A percentile compares a stretch with the other conserved stretches of the same genome.
Evolutionary conservation across 306 rosid species (phyloP).

Genomic region (Aeschynomene evenia): DNA sequence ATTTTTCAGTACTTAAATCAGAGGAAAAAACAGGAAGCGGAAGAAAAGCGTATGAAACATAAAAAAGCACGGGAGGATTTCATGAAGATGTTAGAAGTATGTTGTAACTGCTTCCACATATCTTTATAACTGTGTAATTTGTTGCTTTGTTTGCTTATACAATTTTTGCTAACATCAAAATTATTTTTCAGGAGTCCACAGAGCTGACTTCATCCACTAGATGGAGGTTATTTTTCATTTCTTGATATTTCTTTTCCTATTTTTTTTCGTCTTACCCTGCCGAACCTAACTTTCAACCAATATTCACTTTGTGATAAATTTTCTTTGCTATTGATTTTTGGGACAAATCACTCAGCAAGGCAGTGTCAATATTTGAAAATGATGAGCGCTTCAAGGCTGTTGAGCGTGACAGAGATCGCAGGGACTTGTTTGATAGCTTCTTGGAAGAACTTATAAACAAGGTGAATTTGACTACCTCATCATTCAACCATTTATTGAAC

Average conservation of each 20-base stretch:
- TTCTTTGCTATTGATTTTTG: conserved; percentile 22
- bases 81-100: conserved; percentile 84
- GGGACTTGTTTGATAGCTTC: conserved; percentile 73
- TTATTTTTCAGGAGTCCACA: conserved; percentile 66
- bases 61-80: conserved; percentile 88
- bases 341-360: conserved; percentile 63
- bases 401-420: conserved; percentile 88
- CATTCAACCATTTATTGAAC: conserved; percentile 11
- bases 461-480: conserved; percentile 44
- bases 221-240: conserved; percentile 66
- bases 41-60: conserved; percentile 74
- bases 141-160: conserved; percentile 22
- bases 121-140: conserved; percentile 20
- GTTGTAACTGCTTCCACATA: conserved; percentile 32
- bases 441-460: conserved; percentile 68
- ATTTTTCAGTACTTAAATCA: conserved; percentile 65
- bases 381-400: conserved; percentile 87
- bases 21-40: conserved; percentile 79
- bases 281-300: neutral
- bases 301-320: conserved; percentile 18
- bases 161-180: conserved; percentile 21
- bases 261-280: neutral
- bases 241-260: conserved; percentile 18
- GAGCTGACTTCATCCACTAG: conserved; percentile 75
- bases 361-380: conserved; percentile 63